Conservation (phyloP, 2,329 filamentous ascomycete genomes). For the Sclerotinia glacialis region DNA sequence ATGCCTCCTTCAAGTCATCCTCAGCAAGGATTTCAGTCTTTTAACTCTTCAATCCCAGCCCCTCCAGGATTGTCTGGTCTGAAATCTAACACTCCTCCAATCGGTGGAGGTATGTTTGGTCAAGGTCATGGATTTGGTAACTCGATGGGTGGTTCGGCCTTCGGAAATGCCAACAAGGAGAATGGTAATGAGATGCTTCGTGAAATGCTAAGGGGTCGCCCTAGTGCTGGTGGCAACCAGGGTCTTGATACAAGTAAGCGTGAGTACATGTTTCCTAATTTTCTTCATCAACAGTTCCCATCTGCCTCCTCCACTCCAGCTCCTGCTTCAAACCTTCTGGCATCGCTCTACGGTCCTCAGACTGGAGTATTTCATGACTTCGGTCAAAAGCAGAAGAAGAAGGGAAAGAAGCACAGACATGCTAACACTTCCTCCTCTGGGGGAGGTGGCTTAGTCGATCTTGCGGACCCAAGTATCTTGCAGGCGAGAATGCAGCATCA, state of each 20-base stretch:
- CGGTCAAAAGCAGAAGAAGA: constrained; percentile 98
- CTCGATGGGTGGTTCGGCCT: constrained; percentile 54
- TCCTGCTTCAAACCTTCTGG: constrained; percentile 87
- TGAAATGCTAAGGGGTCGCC: constrained; percentile 72
- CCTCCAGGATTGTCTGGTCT: constrained; percentile 76
- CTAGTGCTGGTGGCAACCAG: constrained; percentile 62
- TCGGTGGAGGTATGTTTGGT: constrained; percentile 79
- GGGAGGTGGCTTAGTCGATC: constrained; percentile 99
- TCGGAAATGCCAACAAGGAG: constrained; percentile 70
- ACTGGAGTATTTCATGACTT: constrained; percentile 85
- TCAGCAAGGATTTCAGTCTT: constrained; percentile 68
- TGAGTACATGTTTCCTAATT: constrained; percentile 96
- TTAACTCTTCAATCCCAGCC: constrained; percentile 80
- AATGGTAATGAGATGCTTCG: constrained; percentile 72
- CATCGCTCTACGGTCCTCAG: constrained; percentile 86
- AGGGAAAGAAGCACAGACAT: constrained; percentile 99
- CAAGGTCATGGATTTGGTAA: constrained; percentile 82
- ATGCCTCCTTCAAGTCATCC: constrained; percentile 59
- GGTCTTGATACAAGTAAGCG: constrained; percentile 87
- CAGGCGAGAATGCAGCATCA: constrained; percentile 94
- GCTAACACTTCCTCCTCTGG: constrained; percentile 99
- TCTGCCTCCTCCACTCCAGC: constrained; percentile 78
- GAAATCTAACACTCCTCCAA: constrained; percentile 92
- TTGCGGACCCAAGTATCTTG: constrained; percentile 99
- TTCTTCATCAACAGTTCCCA: constrained; percentile 81